phyloP scores from a whole-genome alignment of 805 yeast genomes.

The Henningerozyma blattae region DNA sequence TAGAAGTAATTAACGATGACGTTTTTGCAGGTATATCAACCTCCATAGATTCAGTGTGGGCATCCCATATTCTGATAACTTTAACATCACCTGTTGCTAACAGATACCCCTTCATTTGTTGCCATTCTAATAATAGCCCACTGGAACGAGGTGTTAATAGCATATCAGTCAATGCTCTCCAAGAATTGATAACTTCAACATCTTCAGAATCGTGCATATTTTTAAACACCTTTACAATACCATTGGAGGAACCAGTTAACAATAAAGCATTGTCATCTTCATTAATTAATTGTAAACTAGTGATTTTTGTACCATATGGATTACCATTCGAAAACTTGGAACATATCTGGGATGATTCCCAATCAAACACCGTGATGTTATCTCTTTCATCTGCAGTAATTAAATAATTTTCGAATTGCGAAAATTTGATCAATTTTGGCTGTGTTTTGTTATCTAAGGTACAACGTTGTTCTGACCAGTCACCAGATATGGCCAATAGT shows the following conservation, averaged over 20 bases:
- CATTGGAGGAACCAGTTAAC: slow-evolving; percentile 86
- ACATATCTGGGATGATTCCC: slow-evolving; percentile 50
- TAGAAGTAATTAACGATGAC: slow-evolving; percentile 72
- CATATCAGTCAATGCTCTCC: slow-evolving; percentile 89
- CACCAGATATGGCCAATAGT: slow-evolving; percentile 66
- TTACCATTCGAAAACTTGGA: slow-evolving; percentile 72
- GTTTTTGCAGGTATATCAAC: slow-evolving; percentile 87
- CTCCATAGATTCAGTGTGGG: slow-evolving; percentile 80
- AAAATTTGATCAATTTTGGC: slow-evolving; percentile 65
- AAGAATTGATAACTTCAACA: slow-evolving; percentile 63
- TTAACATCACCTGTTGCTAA: slow-evolving; percentile 92
- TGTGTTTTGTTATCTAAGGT: slow-evolving; percentile 63
- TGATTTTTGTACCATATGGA: slow-evolving; percentile 78
- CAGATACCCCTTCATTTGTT: slow-evolving; percentile 84
- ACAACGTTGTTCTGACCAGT: slow-evolving; percentile 61
- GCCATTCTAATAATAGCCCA: slow-evolving; percentile 91
- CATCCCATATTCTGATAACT: slow-evolving; percentile 90
- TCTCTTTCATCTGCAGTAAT: slow-evolving; percentile 78
- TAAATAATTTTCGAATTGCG: slow-evolving; percentile 82
- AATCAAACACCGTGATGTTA: slow-evolving; percentile 76
- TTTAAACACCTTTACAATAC: slow-evolving; percentile 79
- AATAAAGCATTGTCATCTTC: slow-evolving; percentile 86
- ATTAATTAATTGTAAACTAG: slow-evolving; percentile 75
- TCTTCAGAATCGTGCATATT: slow-evolving; percentile 48
- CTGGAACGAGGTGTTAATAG: slow-evolving; percentile 68